Evolutionary conservation across 306 rosid genomes (phyloP).

Genomic region (Sesbania bispinosa): DNA sequence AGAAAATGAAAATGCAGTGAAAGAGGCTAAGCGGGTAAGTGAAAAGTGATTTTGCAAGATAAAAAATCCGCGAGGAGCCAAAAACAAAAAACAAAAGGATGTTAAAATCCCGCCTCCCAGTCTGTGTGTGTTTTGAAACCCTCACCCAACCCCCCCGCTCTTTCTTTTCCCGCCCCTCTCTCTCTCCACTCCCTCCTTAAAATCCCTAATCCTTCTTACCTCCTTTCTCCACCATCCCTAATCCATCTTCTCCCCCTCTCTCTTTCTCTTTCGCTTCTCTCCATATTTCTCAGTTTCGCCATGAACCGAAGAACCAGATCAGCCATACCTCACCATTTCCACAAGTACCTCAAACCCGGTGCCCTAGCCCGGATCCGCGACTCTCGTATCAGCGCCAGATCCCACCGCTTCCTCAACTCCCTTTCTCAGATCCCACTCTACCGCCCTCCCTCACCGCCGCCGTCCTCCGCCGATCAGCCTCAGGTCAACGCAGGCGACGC

Average conservation of each 20-base stretch:
- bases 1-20: too few relatives aligned
- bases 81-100: neutral
- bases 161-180: conserved; percentile 42
- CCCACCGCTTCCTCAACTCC: conserved; percentile 38
- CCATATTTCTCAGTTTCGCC: conserved; percentile 17
- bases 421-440: conserved; percentile 36
- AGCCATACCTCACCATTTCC: conserved; percentile 38
- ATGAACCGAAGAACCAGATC: conserved; percentile 57
- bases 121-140: conserved; percentile 32
- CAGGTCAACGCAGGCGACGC: conserved; percentile 12
- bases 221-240: neutral
- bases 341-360: conserved; percentile 84
- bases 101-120: conserved; percentile 31
- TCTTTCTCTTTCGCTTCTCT: neutral
- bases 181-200: conserved; percentile 9
- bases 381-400: conserved; percentile 69
- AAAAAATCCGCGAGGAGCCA: neutral
- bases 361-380: conserved; percentile 86
- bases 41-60: too few relatives aligned
- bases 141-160: conserved; percentile 28
- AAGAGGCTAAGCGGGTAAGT: too few relatives aligned
- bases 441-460: conserved; percentile 27
- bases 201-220: conserved; percentile 9
- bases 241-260: neutral
- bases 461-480: conserved; percentile 11